Conservation (phyloP, 2,329 filamentous ascomycete species). For the Stenocarpella maydis region DNA sequence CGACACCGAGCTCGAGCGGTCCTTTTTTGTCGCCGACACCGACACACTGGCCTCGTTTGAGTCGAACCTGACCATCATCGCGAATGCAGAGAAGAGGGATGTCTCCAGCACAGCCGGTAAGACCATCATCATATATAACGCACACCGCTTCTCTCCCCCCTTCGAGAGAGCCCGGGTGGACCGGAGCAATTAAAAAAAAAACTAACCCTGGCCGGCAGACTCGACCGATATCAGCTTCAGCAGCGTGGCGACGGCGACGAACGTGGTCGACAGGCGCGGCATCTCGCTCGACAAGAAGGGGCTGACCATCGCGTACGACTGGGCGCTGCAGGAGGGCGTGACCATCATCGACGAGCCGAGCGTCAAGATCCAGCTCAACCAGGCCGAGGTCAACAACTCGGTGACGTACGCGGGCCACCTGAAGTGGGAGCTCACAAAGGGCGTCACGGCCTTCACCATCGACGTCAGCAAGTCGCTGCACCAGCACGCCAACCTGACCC, state of each 20-base stretch:
- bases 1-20: conserved; percentile 37
- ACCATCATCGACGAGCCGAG: conserved; percentile 37
- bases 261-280: conserved; percentile 35
- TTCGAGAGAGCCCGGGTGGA: not conserved
- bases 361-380: conserved; percentile 38
- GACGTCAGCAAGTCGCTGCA: conserved; percentile 38
- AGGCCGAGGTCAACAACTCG: conserved; percentile 37
- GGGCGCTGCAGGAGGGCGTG: conserved; percentile 35
- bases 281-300: conserved; percentile 38
- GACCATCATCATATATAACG: not conserved
- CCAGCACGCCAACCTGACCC: conserved; percentile 36
- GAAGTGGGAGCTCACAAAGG: conserved; percentile 37
- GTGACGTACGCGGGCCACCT: conserved; percentile 39
- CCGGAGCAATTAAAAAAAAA: not conserved
- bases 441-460: conserved; percentile 38
- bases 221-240: conserved; percentile 38
- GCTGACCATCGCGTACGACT: conserved; percentile 37
- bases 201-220: not conserved
- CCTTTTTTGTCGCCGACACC: conserved; percentile 39
- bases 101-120: conserved; percentile 39
- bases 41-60: conserved; percentile 29
- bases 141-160: too few species aligned
- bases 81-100: conserved; percentile 39
- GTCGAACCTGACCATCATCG: conserved; percentile 36
- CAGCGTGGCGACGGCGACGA: conserved; percentile 34